Percentiles rank a stretch among this genome's conserved stretches.
Conservation (phyloP, 176 grass and related monocot genomes). For the Eleusine coracana region DNA sequence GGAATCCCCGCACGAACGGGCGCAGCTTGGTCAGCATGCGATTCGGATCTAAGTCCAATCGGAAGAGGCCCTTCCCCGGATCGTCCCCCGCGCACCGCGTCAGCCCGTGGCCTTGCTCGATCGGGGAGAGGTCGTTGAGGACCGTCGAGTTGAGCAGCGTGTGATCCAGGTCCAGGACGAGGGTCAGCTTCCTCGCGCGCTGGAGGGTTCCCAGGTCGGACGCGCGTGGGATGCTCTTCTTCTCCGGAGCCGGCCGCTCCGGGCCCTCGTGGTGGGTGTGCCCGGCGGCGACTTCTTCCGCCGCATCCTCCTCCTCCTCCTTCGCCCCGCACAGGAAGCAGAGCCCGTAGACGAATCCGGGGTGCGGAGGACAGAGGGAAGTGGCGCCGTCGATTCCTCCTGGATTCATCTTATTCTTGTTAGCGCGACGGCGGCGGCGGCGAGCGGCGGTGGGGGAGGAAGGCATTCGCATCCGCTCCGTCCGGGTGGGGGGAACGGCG, state of each 20-base stretch:
- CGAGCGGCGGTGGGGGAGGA: not conserved
- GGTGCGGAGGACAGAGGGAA: not conserved
- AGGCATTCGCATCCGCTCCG: not conserved
- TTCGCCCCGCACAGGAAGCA: not conserved
- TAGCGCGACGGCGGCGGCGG: not conserved
- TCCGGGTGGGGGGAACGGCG: not conserved
- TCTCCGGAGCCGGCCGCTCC: not conserved
- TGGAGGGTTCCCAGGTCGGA: not conserved
- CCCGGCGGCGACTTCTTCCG: not conserved
- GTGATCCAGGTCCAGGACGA: slow-evolving; percentile 73
- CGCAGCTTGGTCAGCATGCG: slow-evolving; percentile 65
- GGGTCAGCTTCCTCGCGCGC: slow-evolving; percentile 54
- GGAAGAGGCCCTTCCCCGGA: slow-evolving; percentile 53
- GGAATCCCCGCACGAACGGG: slow-evolving; percentile 55
- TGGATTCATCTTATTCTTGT: not conserved
- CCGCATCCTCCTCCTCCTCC: slow-evolving; percentile 6
- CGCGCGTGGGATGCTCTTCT: not conserved
- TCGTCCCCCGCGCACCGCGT: slow-evolving; percentile 14
- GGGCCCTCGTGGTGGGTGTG: not conserved
- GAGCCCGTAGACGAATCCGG: not conserved
- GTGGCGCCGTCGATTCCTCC: not conserved
- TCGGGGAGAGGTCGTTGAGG: slow-evolving; percentile 35
- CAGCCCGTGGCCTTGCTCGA: slow-evolving; percentile 38
- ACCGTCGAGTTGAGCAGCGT: slow-evolving; percentile 63
- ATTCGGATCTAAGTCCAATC: slow-evolving; percentile 14